phyloP scores from a whole-genome alignment of 75 land plant genomes.

The Selaginella tamariscina region DNA sequence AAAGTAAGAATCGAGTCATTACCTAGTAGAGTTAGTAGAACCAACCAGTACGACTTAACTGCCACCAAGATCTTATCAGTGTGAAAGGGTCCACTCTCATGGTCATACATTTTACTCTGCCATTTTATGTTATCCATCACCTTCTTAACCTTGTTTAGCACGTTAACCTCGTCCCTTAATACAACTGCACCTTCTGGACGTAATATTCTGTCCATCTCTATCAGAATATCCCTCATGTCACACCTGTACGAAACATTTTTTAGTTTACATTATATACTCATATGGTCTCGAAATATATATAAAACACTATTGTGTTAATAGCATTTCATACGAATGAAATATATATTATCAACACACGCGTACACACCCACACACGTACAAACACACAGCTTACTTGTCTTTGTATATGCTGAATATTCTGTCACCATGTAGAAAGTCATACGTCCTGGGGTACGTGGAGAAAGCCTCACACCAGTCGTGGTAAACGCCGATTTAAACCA shows the following conservation, averaged over 20 bases:
- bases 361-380: not conserved
- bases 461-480: slow-evolving; percentile 95
- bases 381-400: slow-evolving; percentile 37
- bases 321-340: too few relatives aligned
- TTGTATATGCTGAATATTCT: slow-evolving; percentile 68
- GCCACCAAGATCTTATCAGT: slow-evolving; percentile 65
- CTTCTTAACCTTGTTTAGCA: slow-evolving; percentile 48
- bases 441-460: slow-evolving; percentile 90
- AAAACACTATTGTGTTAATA: too few relatives aligned
- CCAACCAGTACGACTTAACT: slow-evolving; percentile 69
- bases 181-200: slow-evolving; percentile 79
- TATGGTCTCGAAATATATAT: too few relatives aligned
- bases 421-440: slow-evolving; percentile 60
- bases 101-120: slow-evolving; percentile 61
- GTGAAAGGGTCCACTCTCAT: slow-evolving; percentile 67
- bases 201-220: slow-evolving; percentile 87
- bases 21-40: too few relatives aligned
- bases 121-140: slow-evolving; percentile 59
- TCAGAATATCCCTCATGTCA: slow-evolving; percentile 47
- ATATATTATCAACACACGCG: not conserved
- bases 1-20: too few relatives aligned
- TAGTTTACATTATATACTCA: too few relatives aligned
- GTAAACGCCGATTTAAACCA: slow-evolving; percentile 76
- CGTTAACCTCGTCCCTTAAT: slow-evolving; percentile 63
- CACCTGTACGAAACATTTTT: slow-evolving; percentile 36